Evolutionary conservation across 2,329 filamentous ascomycete species (phyloP).

Genomic region (Colletotrichum echinochloae): DNA sequence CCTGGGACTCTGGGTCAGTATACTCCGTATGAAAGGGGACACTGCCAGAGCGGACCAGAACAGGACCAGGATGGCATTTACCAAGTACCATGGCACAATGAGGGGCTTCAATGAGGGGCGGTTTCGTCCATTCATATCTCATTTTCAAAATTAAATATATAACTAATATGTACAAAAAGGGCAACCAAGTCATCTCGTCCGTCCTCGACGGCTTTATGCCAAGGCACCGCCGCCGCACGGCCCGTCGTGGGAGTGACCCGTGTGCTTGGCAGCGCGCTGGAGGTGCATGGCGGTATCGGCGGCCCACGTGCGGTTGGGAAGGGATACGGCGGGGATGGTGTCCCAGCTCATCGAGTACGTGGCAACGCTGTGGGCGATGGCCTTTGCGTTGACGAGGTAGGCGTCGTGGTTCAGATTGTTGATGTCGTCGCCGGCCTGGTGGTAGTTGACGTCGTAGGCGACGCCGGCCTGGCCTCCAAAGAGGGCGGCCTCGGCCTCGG

Average conservation of each 20-base stretch:
- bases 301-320: constrained; percentile 47
- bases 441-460: constrained; percentile 60
- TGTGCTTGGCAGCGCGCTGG: constrained; percentile 43
- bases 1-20: too few species aligned
- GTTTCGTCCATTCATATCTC: background rate
- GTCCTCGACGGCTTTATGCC: background rate
- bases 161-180: background rate
- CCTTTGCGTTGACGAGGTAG: constrained; percentile 59
- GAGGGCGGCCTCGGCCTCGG: constrained; percentile 65
- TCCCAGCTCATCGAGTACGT: constrained; percentile 56
- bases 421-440: constrained; percentile 58
- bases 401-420: constrained; percentile 56
- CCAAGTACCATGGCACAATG: background rate
- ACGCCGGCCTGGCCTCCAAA: constrained; percentile 72
- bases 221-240: constrained; percentile 46
- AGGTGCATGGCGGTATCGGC: constrained; percentile 48
- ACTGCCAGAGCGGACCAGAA: too few species aligned
- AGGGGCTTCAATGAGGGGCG: accelerated
- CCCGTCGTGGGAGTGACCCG: constrained; percentile 46
- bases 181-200: background rate
- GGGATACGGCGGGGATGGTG: constrained; percentile 47
- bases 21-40: too few species aligned
- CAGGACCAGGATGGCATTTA: too few species aligned
- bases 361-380: constrained; percentile 56
- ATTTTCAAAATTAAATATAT: background rate